Evolutionary conservation across 179 eudicot species (phyloP).

Genomic region (Gypsophila paniculata): DNA sequence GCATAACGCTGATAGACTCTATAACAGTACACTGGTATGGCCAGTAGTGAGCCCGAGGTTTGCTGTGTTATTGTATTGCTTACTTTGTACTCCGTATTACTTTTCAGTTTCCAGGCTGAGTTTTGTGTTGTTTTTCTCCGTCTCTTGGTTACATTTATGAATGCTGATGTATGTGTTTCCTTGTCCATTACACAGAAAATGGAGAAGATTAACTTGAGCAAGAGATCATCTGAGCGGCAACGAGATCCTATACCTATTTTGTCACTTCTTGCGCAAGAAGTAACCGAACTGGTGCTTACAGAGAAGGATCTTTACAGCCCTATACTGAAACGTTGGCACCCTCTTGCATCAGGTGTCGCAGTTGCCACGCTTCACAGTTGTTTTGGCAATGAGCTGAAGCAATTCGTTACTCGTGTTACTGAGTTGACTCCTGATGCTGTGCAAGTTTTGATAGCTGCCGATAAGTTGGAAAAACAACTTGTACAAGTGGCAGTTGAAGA

Average conservation of each 20-base stretch:
- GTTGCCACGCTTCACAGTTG: slow-evolving; percentile 82
- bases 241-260: slow-evolving; percentile 66
- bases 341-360: slow-evolving; percentile 83
- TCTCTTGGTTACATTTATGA: neutral
- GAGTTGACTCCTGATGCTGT: slow-evolving; percentile 90
- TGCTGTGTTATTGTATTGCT: neutral
- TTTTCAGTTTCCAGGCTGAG: neutral
- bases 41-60: neutral
- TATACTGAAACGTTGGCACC: slow-evolving; percentile 76
- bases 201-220: slow-evolving; percentile 62
- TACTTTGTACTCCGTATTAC: neutral
- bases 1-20: neutral
- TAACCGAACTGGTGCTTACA: slow-evolving; percentile 65
- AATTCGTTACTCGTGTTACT: slow-evolving; percentile 59
- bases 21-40: neutral
- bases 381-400: slow-evolving; percentile 71
- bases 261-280: slow-evolving; percentile 78
- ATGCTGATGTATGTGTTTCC: neutral
- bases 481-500: slow-evolving; percentile 89
- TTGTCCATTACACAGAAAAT: slow-evolving; percentile 52
- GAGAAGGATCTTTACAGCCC: slow-evolving; percentile 89
- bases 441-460: slow-evolving; percentile 78
- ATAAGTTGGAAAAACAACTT: slow-evolving; percentile 78
- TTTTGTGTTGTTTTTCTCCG: neutral
- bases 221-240: slow-evolving; percentile 51